These are phyloP conservation scores for Syzygium jambos DNA, from an alignment of 345 rosid genomes.

Conservation along the genomic window DNA sequence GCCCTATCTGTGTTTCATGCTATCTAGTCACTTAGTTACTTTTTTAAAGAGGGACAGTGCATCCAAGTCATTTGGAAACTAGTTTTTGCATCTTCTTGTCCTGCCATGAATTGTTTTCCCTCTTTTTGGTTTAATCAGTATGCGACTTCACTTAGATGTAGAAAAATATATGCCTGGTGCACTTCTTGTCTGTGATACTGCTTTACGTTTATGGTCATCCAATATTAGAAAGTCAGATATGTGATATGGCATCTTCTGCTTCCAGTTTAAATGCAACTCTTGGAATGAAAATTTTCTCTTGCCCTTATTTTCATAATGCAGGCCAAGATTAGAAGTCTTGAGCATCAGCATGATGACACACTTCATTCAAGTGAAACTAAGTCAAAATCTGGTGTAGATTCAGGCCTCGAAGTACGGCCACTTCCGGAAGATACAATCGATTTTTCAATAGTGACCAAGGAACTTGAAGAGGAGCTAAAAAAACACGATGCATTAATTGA, in stretches of 20 bases:
- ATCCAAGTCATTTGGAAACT: neutral
- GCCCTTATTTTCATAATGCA: conserved; percentile 10
- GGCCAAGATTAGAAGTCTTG: conserved; percentile 58
- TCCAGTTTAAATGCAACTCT: neutral
- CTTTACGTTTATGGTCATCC: too few relatives aligned
- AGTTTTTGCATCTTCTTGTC: neutral
- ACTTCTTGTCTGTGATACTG: neutral
- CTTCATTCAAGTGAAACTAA: conserved; percentile 33
- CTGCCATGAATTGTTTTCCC: neutral
- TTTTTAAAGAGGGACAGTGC: neutral
- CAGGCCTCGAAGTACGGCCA: conserved; percentile 28
- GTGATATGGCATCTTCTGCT: neutral
- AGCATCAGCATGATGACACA: conserved; percentile 53
- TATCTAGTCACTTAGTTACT: too few relatives aligned
- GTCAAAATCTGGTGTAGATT: conserved; percentile 25
- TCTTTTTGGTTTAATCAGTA: neutral
- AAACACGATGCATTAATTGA: conserved; percentile 92
- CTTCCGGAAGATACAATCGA: conserved; percentile 37
- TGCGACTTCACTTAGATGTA: neutral
- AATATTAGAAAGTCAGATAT: neutral
- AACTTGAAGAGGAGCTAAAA: conserved; percentile 93
- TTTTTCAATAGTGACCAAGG: conserved; percentile 72
- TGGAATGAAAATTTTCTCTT: neutral
- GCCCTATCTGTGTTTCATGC: too few relatives aligned
- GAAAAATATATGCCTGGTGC: neutral